Base-by-base conservation (phyloP, 148 eudicot species). In the Amaranthus palmeri region DNA sequence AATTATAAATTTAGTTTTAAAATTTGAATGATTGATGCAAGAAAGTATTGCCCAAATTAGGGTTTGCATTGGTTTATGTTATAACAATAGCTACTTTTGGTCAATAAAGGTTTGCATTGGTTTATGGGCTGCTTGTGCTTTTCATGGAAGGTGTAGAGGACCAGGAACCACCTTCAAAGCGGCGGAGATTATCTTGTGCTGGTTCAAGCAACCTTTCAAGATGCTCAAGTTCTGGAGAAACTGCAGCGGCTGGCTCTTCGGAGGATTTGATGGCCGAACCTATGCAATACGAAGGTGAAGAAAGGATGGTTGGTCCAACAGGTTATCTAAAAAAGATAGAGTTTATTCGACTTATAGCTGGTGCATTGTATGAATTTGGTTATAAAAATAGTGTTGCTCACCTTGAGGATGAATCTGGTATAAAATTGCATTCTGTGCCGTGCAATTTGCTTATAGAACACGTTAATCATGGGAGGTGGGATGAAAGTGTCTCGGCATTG, bases 331-430 rank as follows among this genome's bases (percentile, higher is more conserved):
- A 80, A 71, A 89, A 83, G 71, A 82, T 71, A 68, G 97, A 92
- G 65, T 85, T 86, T 73, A 85, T 92, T 13, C 77, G 88, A 53
- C 86, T 89, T 50, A 86, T 92, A 70, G 80, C 92, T 54, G 80
- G 77, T 78, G 92, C 97, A 15, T 79, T 92, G 62, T 85, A 88
- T 81, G 85, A 92, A 68, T 91, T 92, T 81, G 97, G 97, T 43
- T 92, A 86, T 81, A 61, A 87, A 66, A 81, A 82, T 68, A 81
- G 89, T 15, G 91, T 88, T 43, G 85, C 84, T 1, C 85, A 76
- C 69, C 82, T 92, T 36, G 91, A 92, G 79, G 92, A 89, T 76
- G 97, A 88, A 71, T 92, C 97, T 0, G 95, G 90, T 67, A 86
- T 89, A 69, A 79, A 86, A 4, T 79, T 92, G 69, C 90, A 85